Conservation (phyloP, 139 green algal genomes). For the Trebouxia sp. region DNA sequence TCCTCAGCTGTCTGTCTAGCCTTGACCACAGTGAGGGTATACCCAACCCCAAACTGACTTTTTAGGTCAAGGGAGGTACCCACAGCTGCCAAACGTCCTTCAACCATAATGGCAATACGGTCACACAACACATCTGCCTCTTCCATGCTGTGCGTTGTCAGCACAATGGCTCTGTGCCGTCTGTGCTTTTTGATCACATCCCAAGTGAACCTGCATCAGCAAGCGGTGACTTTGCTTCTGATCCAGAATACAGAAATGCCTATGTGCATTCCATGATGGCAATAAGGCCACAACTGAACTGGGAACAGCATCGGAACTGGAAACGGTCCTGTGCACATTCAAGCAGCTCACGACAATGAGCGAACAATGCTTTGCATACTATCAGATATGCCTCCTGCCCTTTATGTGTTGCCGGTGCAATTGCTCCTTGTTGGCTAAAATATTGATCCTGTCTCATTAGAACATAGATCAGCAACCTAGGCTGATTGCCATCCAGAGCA, state of each 20-base stretch:
- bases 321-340: background rate
- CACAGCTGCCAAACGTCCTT: conserved; percentile 65
- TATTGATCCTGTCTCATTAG: no score
- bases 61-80: conserved; percentile 80
- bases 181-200: conserved; percentile 69
- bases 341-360: background rate
- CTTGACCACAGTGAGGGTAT: conserved; percentile 68
- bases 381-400: no score
- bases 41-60: conserved; percentile 65
- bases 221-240: background rate
- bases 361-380: no score
- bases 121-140: conserved; percentile 85
- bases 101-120: conserved; percentile 77
- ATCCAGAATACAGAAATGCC: background rate
- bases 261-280: no score
- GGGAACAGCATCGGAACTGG: no score
- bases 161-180: conserved; percentile 67
- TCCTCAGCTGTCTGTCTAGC: background rate
- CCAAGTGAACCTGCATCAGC: conserved; percentile 65
- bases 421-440: no score
- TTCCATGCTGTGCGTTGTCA: conserved; percentile 94
- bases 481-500: no score
- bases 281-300: no score
- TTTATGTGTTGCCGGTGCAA: no score
- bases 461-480: no score